Percentiles rank a stretch among this genome's conserved stretches.
Conservation (phyloP, 495 filamentous ascomycete species). For the Tuber magnatum region DNA sequence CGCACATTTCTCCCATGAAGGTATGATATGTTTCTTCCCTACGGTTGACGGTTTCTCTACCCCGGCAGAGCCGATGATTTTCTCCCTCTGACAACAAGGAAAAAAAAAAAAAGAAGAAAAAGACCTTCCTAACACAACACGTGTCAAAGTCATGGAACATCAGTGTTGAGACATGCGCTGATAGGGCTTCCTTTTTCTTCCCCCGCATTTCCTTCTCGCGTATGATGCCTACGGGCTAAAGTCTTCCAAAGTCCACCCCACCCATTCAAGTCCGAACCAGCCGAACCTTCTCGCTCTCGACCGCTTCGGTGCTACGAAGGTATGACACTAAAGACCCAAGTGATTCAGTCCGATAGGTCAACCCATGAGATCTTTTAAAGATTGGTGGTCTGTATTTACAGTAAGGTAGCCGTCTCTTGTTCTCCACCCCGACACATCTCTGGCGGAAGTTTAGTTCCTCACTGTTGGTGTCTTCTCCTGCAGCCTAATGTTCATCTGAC, state of each 20-base stretch:
- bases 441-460: background rate
- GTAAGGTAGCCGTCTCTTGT: background rate
- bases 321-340: background rate
- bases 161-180: background rate
- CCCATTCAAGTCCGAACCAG: background rate
- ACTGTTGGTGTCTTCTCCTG: background rate
- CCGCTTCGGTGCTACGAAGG: background rate
- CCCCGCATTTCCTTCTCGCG: background rate
- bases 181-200: background rate
- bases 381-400: background rate
- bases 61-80: background rate
- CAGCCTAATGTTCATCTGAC: constrained; percentile 1
- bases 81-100: background rate
- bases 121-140: background rate
- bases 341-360: background rate
- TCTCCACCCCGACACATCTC: background rate
- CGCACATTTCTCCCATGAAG: background rate
- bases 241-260: background rate
- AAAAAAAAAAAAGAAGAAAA: too few relatives aligned
- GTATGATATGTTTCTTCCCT: background rate
- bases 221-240: background rate
- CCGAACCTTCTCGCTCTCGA: background rate
- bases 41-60: background rate
- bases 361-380: background rate
- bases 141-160: background rate